Evolutionary conservation across 371 early-diverging fungal species (phyloP), one percentile per base, ranked within the genome.

Genomic region (Zychaea mexicana): DNA sequence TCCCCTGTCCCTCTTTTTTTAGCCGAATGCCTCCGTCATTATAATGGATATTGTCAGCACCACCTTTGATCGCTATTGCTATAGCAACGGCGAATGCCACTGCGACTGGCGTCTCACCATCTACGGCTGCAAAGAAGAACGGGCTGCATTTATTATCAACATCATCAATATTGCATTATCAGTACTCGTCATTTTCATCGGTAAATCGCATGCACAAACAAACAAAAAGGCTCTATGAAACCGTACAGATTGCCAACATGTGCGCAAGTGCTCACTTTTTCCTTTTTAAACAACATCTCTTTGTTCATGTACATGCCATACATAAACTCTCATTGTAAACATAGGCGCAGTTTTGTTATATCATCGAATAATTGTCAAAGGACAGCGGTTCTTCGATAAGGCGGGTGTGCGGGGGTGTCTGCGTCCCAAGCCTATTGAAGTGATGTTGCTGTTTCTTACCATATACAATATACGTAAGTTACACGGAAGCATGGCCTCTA

Each of bases 51-150:
- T 53, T 32, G 38, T 52, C 24, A 49, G 46, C 22, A 57, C 56
- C n/a, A 63, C 55, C 13, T 55, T 67, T 31, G 52, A 38, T 26
- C 59, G 53, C 15, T 39, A 57, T 27, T 73, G 69, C 22, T 49
- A 22, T 64, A 30, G 46, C 31, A 60, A 66, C 24, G 59, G 57
- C 7, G 30, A 58, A 32, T 71, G 71, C 24, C 69, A 71, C 28
- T 71, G 71, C 36, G 75, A 74, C 58, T 74, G 75, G 75, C 61
- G 75, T 27, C n/a, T 74, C 2, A 65, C 64, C 2, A 64, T 71
- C 17, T 26, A 61, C 9, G 62, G 49, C 15, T 71, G 75, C 26
- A 63, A 64, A 56, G 72, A 68, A 36, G 47, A 56, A 13, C 38
- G 60, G 10, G 65, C 66, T 9, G 36, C 64, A 19, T 45, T 45